Percentiles rank a stretch among this genome's conserved stretches.
phyloP scores from a whole-genome alignment of 2,329 filamentous ascomycete genomes.

The Aureobasidium musti region DNA sequence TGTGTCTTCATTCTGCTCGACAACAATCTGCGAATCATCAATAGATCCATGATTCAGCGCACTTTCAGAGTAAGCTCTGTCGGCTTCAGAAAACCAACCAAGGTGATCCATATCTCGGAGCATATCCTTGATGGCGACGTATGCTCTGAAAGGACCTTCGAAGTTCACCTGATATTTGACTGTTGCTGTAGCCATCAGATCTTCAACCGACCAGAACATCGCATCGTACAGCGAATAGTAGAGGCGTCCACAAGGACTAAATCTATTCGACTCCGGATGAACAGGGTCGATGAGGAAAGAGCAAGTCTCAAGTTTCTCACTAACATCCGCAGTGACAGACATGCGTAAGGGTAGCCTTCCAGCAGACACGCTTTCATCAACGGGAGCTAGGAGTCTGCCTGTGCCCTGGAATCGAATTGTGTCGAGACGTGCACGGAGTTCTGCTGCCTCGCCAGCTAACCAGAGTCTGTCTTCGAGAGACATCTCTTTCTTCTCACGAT shows the following conservation, averaged over 20 bases:
- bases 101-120: not conserved
- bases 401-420: not conserved
- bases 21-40: not conserved
- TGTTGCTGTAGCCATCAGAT: not conserved
- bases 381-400: not conserved
- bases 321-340: not conserved
- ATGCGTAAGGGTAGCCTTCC: not conserved
- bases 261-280: not conserved
- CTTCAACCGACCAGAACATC: not conserved
- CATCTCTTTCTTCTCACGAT: not conserved
- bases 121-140: not conserved
- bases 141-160: not conserved
- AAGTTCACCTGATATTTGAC: not conserved
- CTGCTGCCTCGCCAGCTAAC: not conserved
- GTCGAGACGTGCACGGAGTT: not conserved
- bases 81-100: conserved; percentile 10
- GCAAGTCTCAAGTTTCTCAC: not conserved
- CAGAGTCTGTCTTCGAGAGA: not conserved
- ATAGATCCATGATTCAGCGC: not conserved
- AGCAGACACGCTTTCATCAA: not conserved
- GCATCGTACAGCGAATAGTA: not conserved
- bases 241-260: not conserved
- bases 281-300: not conserved
- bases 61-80: not conserved
- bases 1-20: not conserved